Conservation (phyloP, 495 filamentous ascomycete species). For the Margaritispora aquatica region DNA sequence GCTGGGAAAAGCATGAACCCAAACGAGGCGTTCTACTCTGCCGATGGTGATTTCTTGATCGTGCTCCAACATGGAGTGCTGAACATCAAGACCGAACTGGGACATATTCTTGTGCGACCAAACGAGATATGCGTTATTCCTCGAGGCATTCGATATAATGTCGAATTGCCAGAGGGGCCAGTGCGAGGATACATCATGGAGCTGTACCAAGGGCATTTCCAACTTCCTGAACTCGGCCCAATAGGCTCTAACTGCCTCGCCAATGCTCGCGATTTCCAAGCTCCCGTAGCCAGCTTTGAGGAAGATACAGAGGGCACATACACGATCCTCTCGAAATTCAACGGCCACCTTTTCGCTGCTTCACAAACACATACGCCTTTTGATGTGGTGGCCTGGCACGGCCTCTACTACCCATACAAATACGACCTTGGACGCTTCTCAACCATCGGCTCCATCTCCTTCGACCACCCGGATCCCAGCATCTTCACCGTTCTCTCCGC, state of each 20-base stretch:
- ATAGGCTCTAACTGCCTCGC: constrained; percentile 86
- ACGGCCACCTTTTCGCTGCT: constrained; percentile 69
- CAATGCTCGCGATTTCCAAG: constrained; percentile 85
- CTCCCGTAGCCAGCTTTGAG: constrained; percentile 69
- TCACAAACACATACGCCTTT: constrained; percentile 70
- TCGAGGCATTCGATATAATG: constrained; percentile 73
- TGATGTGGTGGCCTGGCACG: constrained; percentile 78
- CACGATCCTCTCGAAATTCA: constrained; percentile 69
- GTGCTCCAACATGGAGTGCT: constrained; percentile 79
- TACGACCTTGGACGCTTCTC: constrained; percentile 79
- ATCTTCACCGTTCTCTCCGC: constrained; percentile 78
- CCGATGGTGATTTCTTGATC: constrained; percentile 84
- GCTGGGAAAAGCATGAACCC: constrained; percentile 73
- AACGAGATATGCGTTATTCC: constrained; percentile 90
- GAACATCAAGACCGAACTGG: constrained; percentile 82
- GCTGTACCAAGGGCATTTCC: constrained; percentile 78
- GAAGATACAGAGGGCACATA: constrained; percentile 50
- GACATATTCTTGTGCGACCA: constrained; percentile 73
- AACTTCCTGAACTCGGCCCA: constrained; percentile 81
- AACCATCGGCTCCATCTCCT: constrained; percentile 68
- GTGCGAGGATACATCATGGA: constrained; percentile 79
- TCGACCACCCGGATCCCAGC: constrained; percentile 74
- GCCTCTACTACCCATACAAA: constrained; percentile 75
- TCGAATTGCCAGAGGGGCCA: constrained; percentile 47
- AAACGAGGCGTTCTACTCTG: constrained; percentile 79